Evolutionary conservation across 495 filamentous ascomycete species (phyloP), one percentile per base, ranked within the genome.

Genomic region (Annulohypoxylon bovei): DNA sequence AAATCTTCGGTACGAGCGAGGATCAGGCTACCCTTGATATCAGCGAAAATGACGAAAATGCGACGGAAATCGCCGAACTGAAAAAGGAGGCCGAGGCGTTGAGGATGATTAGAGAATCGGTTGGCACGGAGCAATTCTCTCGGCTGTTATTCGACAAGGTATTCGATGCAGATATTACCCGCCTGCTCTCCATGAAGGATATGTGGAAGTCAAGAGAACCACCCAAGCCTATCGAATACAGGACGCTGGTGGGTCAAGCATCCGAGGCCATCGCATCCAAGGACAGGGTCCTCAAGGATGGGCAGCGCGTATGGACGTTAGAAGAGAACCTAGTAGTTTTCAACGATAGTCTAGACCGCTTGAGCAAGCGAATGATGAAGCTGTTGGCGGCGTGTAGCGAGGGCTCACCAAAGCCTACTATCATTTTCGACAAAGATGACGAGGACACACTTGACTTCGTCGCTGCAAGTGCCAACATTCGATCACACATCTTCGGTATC

Each of bases 341-440:
- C 80, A 89, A 85, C 61, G 91, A 97, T 77, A 94, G 94, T 71
- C 77, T 98, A 35, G 82, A 88, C 47, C 87, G 93, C 28, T 78
- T 99, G 40, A 93, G 91, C 75, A 86, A 84, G 72, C 89, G 95
- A 4, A 78, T 95, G 37, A 71, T 88, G 52, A 86, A 89, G 52
- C 81, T 87, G 33, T 85, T 90, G 62, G 80, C 78, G 16, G 78
- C 80, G 3, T 75, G 80, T n/a, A 77, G 78, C 2, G 84, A 82
- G n/a, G 78, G 76, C 60, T 78, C 81, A 1, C 74, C 85, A 12
- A 79, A 86, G 4, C 87, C 91, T 0, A 87, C 92, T 28, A 87
- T 99, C 22, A 87, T 82, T 3, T 99, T 99, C 69, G 95, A 99
- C 82, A 99, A 99, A 78, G 95, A 99, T 75, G 95, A 99, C 75